A percentile compares a stretch with the other conserved stretches of the same genome.
Evolutionary conservation across 352 stramenopile species (phyloP).

Genomic region (Phytophthora lateralis): DNA sequence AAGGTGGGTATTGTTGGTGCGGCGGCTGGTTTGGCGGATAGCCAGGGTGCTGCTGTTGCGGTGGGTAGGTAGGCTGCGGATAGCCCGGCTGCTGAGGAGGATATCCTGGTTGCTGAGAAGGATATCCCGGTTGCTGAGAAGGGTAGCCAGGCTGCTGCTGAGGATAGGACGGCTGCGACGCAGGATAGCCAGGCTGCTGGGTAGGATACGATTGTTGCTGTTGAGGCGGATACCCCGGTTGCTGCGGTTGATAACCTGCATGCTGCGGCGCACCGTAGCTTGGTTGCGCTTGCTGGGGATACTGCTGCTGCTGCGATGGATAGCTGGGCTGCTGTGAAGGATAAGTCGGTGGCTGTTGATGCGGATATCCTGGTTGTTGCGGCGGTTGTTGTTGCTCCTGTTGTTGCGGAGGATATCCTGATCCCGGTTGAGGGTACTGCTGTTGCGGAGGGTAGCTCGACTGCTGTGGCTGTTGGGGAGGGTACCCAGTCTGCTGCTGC

Average conservation of each 20-base stretch:
- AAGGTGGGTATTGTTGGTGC: slow-evolving; percentile 13
- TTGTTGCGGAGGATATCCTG: slow-evolving; percentile 40
- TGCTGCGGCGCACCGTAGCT: slow-evolving; percentile 22
- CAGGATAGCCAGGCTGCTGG: slow-evolving; percentile 21
- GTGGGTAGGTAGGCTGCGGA: slow-evolving; percentile 8
- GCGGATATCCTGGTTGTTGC: slow-evolving; percentile 21
- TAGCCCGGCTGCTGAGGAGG: slow-evolving; percentile 29
- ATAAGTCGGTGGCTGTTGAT: slow-evolving; percentile 4
- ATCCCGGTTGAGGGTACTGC: slow-evolving; percentile 7
- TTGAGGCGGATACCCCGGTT: slow-evolving; percentile 32
- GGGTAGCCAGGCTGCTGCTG: slow-evolving; percentile 4
- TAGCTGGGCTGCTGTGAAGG: slow-evolving; percentile 34
- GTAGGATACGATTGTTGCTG: slow-evolving; percentile 34
- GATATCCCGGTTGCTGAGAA: slow-evolving; percentile 21
- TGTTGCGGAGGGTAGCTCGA: slow-evolving; percentile 10
- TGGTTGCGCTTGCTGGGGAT: slow-evolving; percentile 20
- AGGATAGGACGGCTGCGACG: slow-evolving; percentile 17
- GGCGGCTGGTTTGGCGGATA: background rate
- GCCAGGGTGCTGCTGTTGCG: slow-evolving; percentile 5
- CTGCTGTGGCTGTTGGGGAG: slow-evolving; percentile 18
- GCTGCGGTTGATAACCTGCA: slow-evolving; percentile 22
- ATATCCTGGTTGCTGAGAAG: slow-evolving; percentile 25
- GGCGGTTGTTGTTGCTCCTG: slow-evolving; percentile 31
- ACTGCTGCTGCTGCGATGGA: slow-evolving; percentile 36
- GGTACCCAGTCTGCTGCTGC: slow-evolving; percentile 36